Base-by-base conservation (phyloP, 2,329 filamentous ascomycete species). In the Microcyclosporella mali region DNA sequence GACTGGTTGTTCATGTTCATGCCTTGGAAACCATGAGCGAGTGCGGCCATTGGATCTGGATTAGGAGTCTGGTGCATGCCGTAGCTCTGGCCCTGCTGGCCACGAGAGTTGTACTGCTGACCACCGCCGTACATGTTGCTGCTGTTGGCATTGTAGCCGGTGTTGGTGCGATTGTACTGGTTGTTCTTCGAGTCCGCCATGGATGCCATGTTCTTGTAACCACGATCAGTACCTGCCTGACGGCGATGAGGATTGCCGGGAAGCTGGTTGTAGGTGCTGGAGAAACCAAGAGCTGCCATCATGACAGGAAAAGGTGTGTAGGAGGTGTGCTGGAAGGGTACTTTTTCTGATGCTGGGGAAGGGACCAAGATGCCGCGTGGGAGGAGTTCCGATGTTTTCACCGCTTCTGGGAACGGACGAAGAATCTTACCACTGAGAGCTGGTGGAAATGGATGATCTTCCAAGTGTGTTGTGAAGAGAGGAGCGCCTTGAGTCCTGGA, bases 11-110 rank as follows among this genome's bases (percentile, higher is more conserved):
- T 53, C 51, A 67, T 49, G 52, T 60, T 65, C 59, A 67, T 64
- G 54, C 62, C 63, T 60, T 65, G 63, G 41, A 67, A 64, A 47
- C 56, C 52, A 57, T 66, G 61, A 62, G 64, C 54, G 46, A 67
- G 55, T 34, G 60, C 55, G 18, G 61, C 55, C 53, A 67, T 59
- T 38, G 52, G 46, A 39, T 61, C 60, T 49, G 56, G 48, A 45
- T 45, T 48, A 37, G 52, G 51, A 46, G 54, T 53, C 36, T 57
- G 56, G 41, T 60, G 56, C 56, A 61, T 60, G 57, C 57, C 58
- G 53, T 64, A 64, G 35, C 45, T 51, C 47, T 62, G 60, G 41
- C 53, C 54, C 41, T 51, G 47, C 43, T 58, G 57, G 38, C 46
- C 50, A 37, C 58, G 58, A 41, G 52, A 43, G 44, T 40, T 51